Conservation (phyloP, 305 asterid genomes). For the Fraxinus baroniana region DNA sequence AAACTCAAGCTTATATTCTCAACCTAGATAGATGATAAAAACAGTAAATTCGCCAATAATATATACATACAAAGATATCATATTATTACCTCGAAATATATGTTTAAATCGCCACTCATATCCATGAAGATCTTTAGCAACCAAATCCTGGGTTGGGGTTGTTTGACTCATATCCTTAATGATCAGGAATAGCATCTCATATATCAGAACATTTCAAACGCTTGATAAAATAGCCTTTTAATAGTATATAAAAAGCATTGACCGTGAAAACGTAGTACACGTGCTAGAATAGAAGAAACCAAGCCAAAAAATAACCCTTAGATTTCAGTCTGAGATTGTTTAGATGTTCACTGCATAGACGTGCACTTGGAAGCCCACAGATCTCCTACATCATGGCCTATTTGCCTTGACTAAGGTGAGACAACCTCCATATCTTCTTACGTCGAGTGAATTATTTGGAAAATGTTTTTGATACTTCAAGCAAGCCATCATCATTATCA, state of each 20-base stretch:
- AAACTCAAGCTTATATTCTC: constrained; percentile 7
- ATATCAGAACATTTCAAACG: constrained; percentile 3
- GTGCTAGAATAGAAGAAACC: background rate
- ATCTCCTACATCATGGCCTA: background rate
- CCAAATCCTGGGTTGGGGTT: constrained; percentile 85
- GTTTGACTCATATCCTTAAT: constrained; percentile 75
- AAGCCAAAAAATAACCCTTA: background rate
- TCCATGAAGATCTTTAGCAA: constrained; percentile 79
- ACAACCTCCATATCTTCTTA: background rate
- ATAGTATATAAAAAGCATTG: background rate
- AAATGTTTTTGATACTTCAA: background rate
- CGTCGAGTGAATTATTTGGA: background rate
- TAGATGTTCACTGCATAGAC: background rate
- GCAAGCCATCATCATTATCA: background rate
- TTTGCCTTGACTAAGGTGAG: background rate
- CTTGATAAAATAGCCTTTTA: background rate
- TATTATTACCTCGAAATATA: constrained; percentile 65
- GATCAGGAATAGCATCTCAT: constrained; percentile 12
- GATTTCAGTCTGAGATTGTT: background rate
- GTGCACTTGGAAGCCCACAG: background rate
- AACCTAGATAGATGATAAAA: constrained; percentile 2
- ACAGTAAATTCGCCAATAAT: background rate
- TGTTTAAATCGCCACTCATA: constrained; percentile 81
- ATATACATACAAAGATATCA: background rate
- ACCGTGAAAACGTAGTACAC: background rate